Percentiles rank a stretch among this genome's conserved stretches.
Evolutionary conservation across 2,329 filamentous ascomycete genomes (phyloP).

Genomic region (Sarocladium oryzae): DNA sequence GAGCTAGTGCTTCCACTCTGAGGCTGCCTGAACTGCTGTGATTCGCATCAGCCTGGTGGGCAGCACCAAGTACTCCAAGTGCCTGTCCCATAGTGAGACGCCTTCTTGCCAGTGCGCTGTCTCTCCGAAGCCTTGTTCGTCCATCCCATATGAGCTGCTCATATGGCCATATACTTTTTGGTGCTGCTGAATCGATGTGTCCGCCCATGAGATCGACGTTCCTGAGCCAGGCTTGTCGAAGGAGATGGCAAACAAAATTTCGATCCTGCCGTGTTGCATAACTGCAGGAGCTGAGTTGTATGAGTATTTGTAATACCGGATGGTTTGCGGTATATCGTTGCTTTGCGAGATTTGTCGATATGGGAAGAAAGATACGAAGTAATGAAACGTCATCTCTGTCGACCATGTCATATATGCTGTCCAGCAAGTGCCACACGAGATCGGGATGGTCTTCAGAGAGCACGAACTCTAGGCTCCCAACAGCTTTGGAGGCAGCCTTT

Average conservation of each 20-base stretch:
- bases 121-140: conserved; percentile 26
- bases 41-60: conserved; percentile 11
- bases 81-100: conserved; percentile 24
- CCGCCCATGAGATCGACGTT: conserved; percentile 27
- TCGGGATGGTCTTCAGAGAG: conserved; percentile 30
- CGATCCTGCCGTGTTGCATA: conserved; percentile 25
- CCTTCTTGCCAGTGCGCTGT: conserved; percentile 22
- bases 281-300: conserved; percentile 24
- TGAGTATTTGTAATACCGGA: conserved; percentile 26
- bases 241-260: conserved; percentile 24
- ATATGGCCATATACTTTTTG: conserved; percentile 29
- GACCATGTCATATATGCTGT: conserved; percentile 32
- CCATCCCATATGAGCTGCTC: conserved; percentile 33
- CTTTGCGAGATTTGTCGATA: conserved; percentile 23
- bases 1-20: conserved; percentile 25
- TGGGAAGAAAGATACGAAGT: conserved; percentile 26
- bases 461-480: conserved; percentile 30
- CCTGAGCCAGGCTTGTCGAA: conserved; percentile 30
- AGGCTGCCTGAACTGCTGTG: conserved; percentile 19
- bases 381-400: conserved; percentile 28
- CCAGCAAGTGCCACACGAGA: conserved; percentile 30
- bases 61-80: conserved; percentile 19
- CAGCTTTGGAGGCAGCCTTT: conserved; percentile 28
- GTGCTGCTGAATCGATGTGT: conserved; percentile 22
- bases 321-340: conserved; percentile 25